Base-by-base conservation (phyloP, 345 rosid genomes). In the Lumnitzera racemosa region DNA sequence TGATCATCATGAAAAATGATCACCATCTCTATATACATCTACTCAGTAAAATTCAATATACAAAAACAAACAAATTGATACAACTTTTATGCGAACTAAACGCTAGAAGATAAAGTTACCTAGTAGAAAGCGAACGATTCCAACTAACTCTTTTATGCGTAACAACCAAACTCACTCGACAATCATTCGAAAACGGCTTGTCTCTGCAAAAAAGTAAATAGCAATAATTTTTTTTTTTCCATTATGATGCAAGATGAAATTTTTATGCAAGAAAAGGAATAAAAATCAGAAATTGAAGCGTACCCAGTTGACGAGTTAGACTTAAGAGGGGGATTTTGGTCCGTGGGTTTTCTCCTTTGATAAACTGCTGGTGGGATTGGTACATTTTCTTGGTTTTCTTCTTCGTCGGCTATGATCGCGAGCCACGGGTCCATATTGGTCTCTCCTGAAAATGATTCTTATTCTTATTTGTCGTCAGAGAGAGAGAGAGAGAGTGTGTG, bases 101-200 rank as follows among this genome's bases (percentile, higher is more conserved):
- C 43, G 27, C 24, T 29, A 12, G 4, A 56, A 24, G n/a, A 17
- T 53, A 31, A 25, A 2, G 1, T 20, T 24, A 94, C 99, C 97
- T 90, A 76, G 83, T 86, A 61, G 99, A 94, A 64, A 94, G 95
- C 2, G 96, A 77, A 51, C 95, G 91, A 72, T 86, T 78, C 99
- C 97, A 87, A 77, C 97, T 94, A 68, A 80, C 58, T 63, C 97
- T 78, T 84, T 83, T 82, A 0, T 54, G 67, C 52, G 74, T 78
- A 43, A 64, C 80, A 47, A 67, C 87, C 2, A 79, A 74, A 74
- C 84, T 80, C 62, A 83, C 65, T 16, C 91, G 84, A 72, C 58
- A 57, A 15, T 57, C 74, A 55, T 70, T 55, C 13, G 70, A 58
- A 48, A 65, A 68, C 7, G 49, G 60, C 46, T 70, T 64, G 41